phyloP scores from a whole-genome alignment of 208 protist species.

The Leishmania mexicana region DNA sequence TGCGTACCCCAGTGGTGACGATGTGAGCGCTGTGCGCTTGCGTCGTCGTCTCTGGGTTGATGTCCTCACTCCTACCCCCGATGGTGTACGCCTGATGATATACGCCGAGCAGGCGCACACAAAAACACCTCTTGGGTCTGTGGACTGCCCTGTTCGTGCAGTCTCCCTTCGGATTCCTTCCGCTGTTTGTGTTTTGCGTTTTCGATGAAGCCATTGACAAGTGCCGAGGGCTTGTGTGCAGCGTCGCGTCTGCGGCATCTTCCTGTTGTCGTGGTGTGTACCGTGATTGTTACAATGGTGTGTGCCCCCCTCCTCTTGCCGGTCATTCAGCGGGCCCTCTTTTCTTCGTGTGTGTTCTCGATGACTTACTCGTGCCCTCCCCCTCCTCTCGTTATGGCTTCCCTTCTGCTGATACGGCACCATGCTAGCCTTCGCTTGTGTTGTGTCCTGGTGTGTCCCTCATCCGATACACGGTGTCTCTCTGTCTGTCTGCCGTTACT shows the following conservation, averaged over 20 bases:
- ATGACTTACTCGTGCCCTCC: background rate
- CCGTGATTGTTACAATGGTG: background rate
- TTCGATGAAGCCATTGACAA: background rate
- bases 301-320: background rate
- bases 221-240: background rate
- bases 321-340: background rate
- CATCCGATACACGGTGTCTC: background rate
- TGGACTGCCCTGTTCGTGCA: background rate
- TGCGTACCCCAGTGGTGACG: background rate
- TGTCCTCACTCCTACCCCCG: background rate
- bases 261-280: background rate
- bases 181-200: background rate
- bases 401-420: background rate
- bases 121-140: background rate
- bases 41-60: background rate
- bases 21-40: background rate
- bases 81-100: background rate
- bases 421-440: background rate
- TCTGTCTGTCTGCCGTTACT: background rate
- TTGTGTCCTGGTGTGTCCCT: background rate
- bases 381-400: background rate
- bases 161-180: slow-evolving; percentile 13
- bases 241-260: background rate
- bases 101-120: background rate
- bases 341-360: background rate